A percentile compares a stretch with the other conserved stretches of the same genome.
phyloP scores from a whole-genome alignment of 768 basidiomycete species.

The Floccularia luteovirens region DNA sequence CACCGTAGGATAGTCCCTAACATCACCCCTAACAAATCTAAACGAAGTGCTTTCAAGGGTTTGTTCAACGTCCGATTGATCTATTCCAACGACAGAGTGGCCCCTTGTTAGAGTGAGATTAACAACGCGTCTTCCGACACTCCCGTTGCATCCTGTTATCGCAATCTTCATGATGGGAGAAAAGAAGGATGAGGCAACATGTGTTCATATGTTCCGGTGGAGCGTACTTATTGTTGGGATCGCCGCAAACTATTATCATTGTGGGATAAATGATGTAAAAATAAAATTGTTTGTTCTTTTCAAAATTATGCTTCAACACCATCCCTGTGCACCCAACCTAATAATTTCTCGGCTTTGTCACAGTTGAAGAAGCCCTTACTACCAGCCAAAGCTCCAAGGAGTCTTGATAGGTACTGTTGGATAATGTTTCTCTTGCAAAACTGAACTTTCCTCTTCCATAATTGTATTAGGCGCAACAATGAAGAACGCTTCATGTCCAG shows the following conservation, averaged over 20 bases:
- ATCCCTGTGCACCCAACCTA: constrained; percentile 60
- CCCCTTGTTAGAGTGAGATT: constrained; percentile 37
- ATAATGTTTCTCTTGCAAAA: constrained; percentile 40
- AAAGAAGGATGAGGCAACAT: no score
- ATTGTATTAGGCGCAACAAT: constrained; percentile 52
- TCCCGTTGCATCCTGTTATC: constrained; percentile 54
- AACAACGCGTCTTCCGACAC: constrained; percentile 47
- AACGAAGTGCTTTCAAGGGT: constrained; percentile 25
- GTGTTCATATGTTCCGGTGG: no score
- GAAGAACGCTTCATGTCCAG: constrained; percentile 64
- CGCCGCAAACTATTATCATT: no score
- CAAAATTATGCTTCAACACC: constrained; percentile 13
- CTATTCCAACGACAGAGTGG: constrained; percentile 48
- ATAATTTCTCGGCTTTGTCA: constrained; percentile 48
- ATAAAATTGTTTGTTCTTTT: no score
- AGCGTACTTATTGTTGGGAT: no score
- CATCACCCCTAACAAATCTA: constrained; percentile 36
- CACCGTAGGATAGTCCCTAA: constrained; percentile 39
- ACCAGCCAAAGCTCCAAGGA: constrained; percentile 31
- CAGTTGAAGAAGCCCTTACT: constrained; percentile 53
- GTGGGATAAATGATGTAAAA: no score
- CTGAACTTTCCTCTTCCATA: constrained; percentile 32
- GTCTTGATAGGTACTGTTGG: constrained; percentile 45
- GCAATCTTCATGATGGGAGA: constrained; percentile 38
- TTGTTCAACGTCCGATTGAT: constrained; percentile 21